phyloP scores from a whole-genome alignment of 306 rosid species.

The Malus orientalis region DNA sequence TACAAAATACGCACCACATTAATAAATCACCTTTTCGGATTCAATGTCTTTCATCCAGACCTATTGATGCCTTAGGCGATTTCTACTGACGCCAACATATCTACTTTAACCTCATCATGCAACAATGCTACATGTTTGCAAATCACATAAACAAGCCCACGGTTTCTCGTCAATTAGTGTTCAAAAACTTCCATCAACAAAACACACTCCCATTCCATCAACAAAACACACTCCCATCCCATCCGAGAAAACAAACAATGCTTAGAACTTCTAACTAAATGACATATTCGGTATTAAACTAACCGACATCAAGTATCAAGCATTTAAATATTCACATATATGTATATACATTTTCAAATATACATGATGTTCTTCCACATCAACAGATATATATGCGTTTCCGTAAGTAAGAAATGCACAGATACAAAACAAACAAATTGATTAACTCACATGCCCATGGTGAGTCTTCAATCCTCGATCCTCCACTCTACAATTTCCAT shows the following conservation, averaged over 20 bases:
- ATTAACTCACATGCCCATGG: slow-evolving; percentile 85
- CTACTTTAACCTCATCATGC: not conserved
- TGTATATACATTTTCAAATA: not conserved
- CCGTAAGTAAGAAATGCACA: slow-evolving; percentile 1
- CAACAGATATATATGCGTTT: not conserved
- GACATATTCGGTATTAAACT: not conserved
- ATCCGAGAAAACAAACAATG: not conserved
- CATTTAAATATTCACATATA: not conserved
- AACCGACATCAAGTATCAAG: not conserved
- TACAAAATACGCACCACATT: not conserved
- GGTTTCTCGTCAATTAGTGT: not conserved
- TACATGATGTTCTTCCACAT: not conserved
- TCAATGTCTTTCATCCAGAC: not conserved
- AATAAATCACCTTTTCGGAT: not conserved
- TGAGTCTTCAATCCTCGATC: slow-evolving; percentile 99
- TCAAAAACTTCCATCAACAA: not conserved
- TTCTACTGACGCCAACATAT: not conserved
- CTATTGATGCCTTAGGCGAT: not conserved
- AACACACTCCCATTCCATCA: too few relatives aligned
- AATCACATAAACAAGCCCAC: not conserved
- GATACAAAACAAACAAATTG: not conserved
- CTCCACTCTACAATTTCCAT: slow-evolving; percentile 99
- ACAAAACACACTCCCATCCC: not conserved
- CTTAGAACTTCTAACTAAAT: not conserved
- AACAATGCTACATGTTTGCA: not conserved